Percentiles rank a stretch among this genome's conserved stretches.
phyloP scores from a whole-genome alignment of 371 early-diverging fungal species.

The Mortierella sp. region DNA sequence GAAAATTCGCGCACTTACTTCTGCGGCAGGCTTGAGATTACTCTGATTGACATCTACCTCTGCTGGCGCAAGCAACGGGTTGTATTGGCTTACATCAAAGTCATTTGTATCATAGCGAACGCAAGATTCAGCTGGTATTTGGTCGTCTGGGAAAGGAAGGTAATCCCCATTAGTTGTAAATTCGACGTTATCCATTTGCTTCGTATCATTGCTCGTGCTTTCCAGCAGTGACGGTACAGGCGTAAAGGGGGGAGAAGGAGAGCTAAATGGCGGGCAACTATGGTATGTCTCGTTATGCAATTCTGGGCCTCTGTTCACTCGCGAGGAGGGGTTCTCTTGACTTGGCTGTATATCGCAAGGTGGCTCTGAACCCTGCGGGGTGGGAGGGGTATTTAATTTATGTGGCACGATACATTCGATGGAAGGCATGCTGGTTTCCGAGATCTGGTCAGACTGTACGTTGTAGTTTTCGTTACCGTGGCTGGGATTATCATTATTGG shows the following conservation, averaged over 20 bases:
- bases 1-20: background rate
- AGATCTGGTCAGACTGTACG: background rate
- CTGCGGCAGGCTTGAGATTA: background rate
- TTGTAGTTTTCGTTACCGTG: background rate
- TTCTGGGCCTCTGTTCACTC: background rate
- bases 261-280: background rate
- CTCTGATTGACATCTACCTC: slow-evolving; percentile 6
- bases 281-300: background rate
- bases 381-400: background rate
- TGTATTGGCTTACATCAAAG: background rate
- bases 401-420: background rate
- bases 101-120: background rate
- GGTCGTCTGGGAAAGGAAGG: background rate
- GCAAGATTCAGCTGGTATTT: background rate
- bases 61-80: background rate
- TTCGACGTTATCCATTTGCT: background rate
- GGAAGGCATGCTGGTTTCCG: background rate
- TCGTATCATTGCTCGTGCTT: background rate
- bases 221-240: background rate
- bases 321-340: background rate
- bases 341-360: too few species aligned
- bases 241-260: background rate
- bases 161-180: background rate
- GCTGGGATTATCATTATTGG: background rate
- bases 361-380: too few species aligned